Base-by-base conservation (phyloP, 1,284 basidiomycete species). In the Agroathelia rolfsii region DNA sequence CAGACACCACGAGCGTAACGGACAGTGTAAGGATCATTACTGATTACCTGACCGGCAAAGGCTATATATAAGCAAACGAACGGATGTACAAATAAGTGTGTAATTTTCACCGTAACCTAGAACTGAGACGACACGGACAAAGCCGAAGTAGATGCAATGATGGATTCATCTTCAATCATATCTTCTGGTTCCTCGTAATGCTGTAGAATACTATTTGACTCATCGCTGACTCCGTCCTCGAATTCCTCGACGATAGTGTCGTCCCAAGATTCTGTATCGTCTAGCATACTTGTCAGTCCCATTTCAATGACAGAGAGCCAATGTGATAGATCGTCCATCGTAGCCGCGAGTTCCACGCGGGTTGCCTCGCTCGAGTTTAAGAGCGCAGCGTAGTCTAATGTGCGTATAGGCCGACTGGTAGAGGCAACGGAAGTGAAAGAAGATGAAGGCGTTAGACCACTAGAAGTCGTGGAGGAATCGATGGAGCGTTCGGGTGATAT, bases 1-100 rank as follows among this genome's bases (percentile, higher is more conserved):
- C 94, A 4, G 75, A 86, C 54, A 72, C 89, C 56, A 71, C 68
- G 20, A 75, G 82, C 44, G 81, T 98, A 28, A 66, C 71, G 24
- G 77, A 83, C 36, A 80, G 87, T 32, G 92, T 97, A 28, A 66
- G 71, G 41, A 66, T 76, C 38, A 92, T 98, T 52, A 72, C 75
- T 19, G 69, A 82, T 44, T 97, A 97, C 64, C 76, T 99, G 42
- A 51, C 66, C 35, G 58, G 67, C 41, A 69, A 79, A 28, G 59
- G 61, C 37, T 76, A 69, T 51, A 72, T 82, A 42, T 65, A 46
- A 41, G 11, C 34, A 24, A 24, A 4, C 6, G n/a, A 21, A 32
- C 28, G 24, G 35, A 19, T 37, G 36, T n/a, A n/a, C n/a, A n/a
- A n/a, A n/a, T n/a, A n/a, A n/a, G n/a, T n/a, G 26, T 8, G 9